Base-by-base conservation (phyloP, 2,329 filamentous ascomycete species). In the Aspergillus vadensis region DNA sequence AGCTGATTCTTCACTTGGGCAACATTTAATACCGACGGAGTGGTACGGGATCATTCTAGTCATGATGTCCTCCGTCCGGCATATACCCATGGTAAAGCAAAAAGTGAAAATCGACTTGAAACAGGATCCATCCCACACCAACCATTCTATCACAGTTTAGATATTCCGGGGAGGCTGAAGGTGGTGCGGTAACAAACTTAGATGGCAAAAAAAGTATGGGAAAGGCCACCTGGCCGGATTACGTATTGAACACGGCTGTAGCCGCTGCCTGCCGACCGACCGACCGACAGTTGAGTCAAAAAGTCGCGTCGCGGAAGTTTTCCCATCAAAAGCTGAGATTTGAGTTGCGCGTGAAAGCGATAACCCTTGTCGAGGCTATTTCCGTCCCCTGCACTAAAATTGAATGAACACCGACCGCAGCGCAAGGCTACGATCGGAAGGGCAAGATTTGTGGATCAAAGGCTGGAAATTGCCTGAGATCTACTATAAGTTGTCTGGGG, bases 201-300 rank as follows among this genome's bases (percentile, higher is more conserved):
- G 27, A 30, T 12, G 27, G 27, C 10, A 36, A 36, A 36, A 36
- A 50, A 39, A 15, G 32, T 6, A 36, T 36, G 32, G 32, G 19
- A 55, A 32, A 55, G 53, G 53, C 32, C 53, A 55, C 39, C n/a
- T 55, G 53, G 39, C 53, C 53, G 23, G 25, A 55, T 55, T 55
- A 55, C 41, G 53, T 55, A 55, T 15, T n/a, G 38, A 27, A 23
- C 25, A 21, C 53, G 30, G 23, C 32, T 19, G 27, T 23, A 52
- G 30, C 50, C 30, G 50, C 41, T 44, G 41, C 19, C 50, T 32
- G 50, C 32, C 32, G 32, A 36, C 30, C 32, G 32, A 36, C 32
- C 32, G 32, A 36, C 32, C 12, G 32, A 36, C 32, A 36, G 32
- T 36, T 36, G 32, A 36, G 32, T 36, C 12, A 14, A 14, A 30